phyloP scores from a whole-genome alignment of 1,139 yeast species.

The Arxiozyma heterogenica region DNA sequence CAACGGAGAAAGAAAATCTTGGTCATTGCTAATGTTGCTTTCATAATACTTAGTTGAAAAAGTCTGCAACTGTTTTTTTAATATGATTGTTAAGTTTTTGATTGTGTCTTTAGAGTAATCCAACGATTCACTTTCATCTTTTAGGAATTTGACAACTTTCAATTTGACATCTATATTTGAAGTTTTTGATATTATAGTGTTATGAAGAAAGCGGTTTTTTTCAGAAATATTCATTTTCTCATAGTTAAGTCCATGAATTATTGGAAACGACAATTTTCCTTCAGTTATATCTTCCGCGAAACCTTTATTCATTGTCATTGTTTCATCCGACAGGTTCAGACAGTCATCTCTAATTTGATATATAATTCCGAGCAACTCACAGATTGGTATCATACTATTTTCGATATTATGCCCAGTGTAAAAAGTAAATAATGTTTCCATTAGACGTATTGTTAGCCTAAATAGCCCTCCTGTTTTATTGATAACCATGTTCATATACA shows the following conservation, averaged over 20 bases:
- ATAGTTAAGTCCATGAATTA: constrained; percentile 50
- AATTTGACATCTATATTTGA: constrained; percentile 36
- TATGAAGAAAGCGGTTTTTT: constrained; percentile 32
- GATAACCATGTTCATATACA: constrained; percentile 72
- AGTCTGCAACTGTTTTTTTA: constrained; percentile 10
- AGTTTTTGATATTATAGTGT: constrained; percentile 36
- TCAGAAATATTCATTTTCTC: constrained; percentile 19
- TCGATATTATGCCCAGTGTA: constrained; percentile 2
- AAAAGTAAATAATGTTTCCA: constrained; percentile 36
- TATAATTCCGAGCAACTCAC: constrained; percentile 71
- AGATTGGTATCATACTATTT: constrained; percentile 42
- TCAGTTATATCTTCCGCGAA: constrained; percentile 81
- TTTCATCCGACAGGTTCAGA: constrained; percentile 48
- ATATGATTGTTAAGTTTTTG: constrained; percentile 10
- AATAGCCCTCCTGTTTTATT: constrained; percentile 86
- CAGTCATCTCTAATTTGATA: constrained; percentile 83
- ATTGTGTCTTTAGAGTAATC: constrained; percentile 18
- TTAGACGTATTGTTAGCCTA: constrained; percentile 57
- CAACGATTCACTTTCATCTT: constrained; percentile 32
- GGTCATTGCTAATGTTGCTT: background rate
- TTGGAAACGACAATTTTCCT: constrained; percentile 81
- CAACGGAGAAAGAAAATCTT: constrained; percentile 5
- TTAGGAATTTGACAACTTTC: constrained; percentile 41
- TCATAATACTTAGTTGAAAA: constrained; percentile 12
- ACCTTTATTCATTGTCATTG: constrained; percentile 61